Percentiles rank a stretch among this genome's conserved stretches.
Evolutionary conservation across 306 rosid species (phyloP).

Genomic region (Vigna unguiculata): DNA sequence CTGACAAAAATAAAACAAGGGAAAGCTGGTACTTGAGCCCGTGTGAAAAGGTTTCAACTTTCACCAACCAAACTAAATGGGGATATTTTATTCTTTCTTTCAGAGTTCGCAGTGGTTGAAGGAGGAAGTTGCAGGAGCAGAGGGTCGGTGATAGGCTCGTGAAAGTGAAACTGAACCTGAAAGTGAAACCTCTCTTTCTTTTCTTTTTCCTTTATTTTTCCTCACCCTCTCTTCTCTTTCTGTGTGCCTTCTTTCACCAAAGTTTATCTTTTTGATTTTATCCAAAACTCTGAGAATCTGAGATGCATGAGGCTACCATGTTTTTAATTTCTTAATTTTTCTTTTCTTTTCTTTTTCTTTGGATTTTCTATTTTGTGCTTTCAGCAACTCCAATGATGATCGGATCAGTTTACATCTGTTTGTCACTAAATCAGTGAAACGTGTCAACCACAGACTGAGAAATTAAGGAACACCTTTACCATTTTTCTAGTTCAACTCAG

Average conservation of each 20-base stretch:
- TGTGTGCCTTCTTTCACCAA: slow-evolving; percentile 31
- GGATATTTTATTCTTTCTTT: background rate
- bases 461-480: background rate
- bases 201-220: background rate
- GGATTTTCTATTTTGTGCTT: background rate
- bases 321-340: background rate
- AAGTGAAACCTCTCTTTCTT: slow-evolving; percentile 11
- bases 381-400: slow-evolving; percentile 4
- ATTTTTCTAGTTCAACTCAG: background rate
- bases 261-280: slow-evolving; percentile 41
- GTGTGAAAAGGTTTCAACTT: slow-evolving; percentile 63
- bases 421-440: background rate
- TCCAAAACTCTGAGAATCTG: slow-evolving; percentile 37
- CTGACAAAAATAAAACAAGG: slow-evolving; percentile 29
- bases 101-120: slow-evolving; percentile 41
- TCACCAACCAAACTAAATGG: slow-evolving; percentile 51
- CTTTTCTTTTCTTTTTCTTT: background rate
- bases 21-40: slow-evolving; percentile 42
- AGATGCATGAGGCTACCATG: slow-evolving; percentile 29
- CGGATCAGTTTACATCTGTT: background rate
- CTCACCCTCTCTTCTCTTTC: background rate
- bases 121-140: slow-evolving; percentile 42
- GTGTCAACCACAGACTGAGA: background rate
- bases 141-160: slow-evolving; percentile 55
- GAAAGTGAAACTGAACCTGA: slow-evolving; percentile 49